Conservation (phyloP, 306 rosid genomes). For the Trichosanthes truncata region DNA sequence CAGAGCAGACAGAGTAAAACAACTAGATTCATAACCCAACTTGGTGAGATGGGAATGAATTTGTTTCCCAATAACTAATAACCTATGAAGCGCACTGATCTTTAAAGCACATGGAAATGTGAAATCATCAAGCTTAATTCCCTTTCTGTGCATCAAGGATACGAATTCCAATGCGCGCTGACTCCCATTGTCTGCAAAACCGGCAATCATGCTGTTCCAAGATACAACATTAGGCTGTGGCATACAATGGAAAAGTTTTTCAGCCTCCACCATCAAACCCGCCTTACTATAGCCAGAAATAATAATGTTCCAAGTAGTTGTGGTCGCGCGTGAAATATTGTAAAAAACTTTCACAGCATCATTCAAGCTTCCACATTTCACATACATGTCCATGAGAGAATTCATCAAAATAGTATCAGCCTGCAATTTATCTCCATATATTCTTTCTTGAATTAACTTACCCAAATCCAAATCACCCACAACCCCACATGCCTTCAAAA, state of each 20-base stretch:
- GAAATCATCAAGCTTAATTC: slow-evolving; percentile 52
- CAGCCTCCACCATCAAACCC: slow-evolving; percentile 51
- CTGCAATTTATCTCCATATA: slow-evolving; percentile 30
- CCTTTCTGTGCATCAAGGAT: slow-evolving; percentile 46
- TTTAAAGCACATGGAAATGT: slow-evolving; percentile 74
- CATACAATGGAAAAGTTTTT: slow-evolving; percentile 47
- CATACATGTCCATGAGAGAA: slow-evolving; percentile 76
- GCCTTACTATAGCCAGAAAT: slow-evolving; percentile 46
- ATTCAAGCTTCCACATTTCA: slow-evolving; percentile 64
- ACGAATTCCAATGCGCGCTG: slow-evolving; percentile 35
- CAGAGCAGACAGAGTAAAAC: slow-evolving; percentile 57
- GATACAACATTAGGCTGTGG: slow-evolving; percentile 49
- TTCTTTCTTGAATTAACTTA: slow-evolving; percentile 32
- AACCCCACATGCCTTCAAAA: slow-evolving; percentile 64
- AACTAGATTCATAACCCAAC: slow-evolving; percentile 51
- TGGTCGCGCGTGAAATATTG: slow-evolving; percentile 30
- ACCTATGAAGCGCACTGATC: slow-evolving; percentile 31
- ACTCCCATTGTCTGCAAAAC: slow-evolving; percentile 43
- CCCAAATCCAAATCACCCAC: slow-evolving; percentile 47
- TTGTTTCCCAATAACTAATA: slow-evolving; percentile 41
- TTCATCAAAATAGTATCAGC: slow-evolving; percentile 74
- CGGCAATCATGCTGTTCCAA: slow-evolving; percentile 79
- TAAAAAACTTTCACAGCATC: slow-evolving; percentile 51
- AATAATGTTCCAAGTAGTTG: slow-evolving; percentile 55
- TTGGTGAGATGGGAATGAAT: slow-evolving; percentile 48